Evolutionary conservation across 768 basidiomycete species (phyloP), one percentile per base, ranked within the genome.

Genomic region (Suillus brevipes): DNA sequence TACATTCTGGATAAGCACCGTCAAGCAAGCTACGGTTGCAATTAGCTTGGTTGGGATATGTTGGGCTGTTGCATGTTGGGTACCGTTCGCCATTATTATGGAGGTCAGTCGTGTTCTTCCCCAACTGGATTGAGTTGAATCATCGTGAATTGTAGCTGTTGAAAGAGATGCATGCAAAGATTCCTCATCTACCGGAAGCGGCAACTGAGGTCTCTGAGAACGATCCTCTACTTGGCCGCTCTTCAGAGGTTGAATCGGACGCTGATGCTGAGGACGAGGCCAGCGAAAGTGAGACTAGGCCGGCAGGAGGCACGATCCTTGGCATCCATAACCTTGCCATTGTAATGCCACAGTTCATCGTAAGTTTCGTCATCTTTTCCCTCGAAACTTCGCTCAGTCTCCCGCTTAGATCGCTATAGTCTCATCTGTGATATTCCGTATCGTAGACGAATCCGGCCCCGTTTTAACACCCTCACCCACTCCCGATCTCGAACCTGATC

Each of bases 1-100:
- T 45, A 96, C 95, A 0, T 91, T 96, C 80, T 95, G 94, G 78
- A 87, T 98, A 70, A 83, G 83, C 13, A 93, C 89, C 1, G 92
- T 95, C 1, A 78, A 82, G 71, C 87, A 91, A 80, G 96, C 96
- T 10, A 92, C 92, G 18, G 76, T 89, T 20, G 88, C 91, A 71
- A 92, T 97, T 63, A 88, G 88, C 60, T 73, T 96, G 60, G 87
- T 97, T 28, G 96, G 96, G 50, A 90, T 97, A 43, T 96, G 91
- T 75, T 98, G 96, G 96, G 93, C 95, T 12, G 93, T 97, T 47
- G 94, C 96, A n/a, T 94, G 92, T 79, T 97, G 96, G 96, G 93
- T 94, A 18, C 95, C 95, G 3, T 97, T 97, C 69, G 92, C 95
- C 23, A 95, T 97, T 71, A 94, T 98, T 78, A 98, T 98, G 95